These are phyloP conservation scores for Lepiota venenata DNA, from an alignment of 768 basidiomycete genomes.

Conservation along the genomic window DNA sequence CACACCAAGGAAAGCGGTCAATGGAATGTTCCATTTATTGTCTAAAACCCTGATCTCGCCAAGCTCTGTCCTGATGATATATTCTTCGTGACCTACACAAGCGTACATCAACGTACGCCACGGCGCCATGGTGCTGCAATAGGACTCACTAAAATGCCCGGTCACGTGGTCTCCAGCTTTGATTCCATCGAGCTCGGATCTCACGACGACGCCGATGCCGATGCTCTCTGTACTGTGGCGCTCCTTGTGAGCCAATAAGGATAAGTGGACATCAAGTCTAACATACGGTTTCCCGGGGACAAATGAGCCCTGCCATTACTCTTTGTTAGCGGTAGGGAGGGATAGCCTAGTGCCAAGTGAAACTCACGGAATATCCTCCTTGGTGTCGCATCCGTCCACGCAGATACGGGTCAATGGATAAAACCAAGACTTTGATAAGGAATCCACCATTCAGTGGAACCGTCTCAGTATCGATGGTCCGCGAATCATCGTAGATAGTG, in stretches of 20 bases:
- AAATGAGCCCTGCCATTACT: slow-evolving; percentile 6
- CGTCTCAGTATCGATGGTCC: slow-evolving; percentile 47
- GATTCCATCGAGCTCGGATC: slow-evolving; percentile 32
- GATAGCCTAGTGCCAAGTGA: no score
- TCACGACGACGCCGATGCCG: slow-evolving; percentile 43
- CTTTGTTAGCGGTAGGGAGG: neutral
- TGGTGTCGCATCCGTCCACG: slow-evolving; percentile 33
- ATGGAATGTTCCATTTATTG: slow-evolving; percentile 43
- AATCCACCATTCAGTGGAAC: slow-evolving; percentile 42
- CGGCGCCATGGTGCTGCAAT: no score
- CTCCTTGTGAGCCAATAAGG: neutral
- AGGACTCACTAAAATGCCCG: slow-evolving; percentile 25
- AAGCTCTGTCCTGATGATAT: slow-evolving; percentile 26
- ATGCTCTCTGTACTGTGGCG: slow-evolving; percentile 22
- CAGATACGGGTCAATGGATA: slow-evolving; percentile 43
- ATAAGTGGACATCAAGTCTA: neutral
- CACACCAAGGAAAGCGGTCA: slow-evolving; percentile 46
- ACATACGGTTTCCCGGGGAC: slow-evolving; percentile 34
- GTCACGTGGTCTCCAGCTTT: slow-evolving; percentile 39
- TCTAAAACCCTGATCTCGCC: slow-evolving; percentile 24
- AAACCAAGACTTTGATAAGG: slow-evolving; percentile 45
- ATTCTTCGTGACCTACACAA: slow-evolving; percentile 36
- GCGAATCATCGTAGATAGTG: slow-evolving; percentile 37
- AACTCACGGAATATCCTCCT: slow-evolving; percentile 24
- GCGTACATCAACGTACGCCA: neutral